Evolutionary conservation across 2,329 filamentous ascomycete genomes (phyloP).

Genomic region (Aquanectria penicillioides): DNA sequence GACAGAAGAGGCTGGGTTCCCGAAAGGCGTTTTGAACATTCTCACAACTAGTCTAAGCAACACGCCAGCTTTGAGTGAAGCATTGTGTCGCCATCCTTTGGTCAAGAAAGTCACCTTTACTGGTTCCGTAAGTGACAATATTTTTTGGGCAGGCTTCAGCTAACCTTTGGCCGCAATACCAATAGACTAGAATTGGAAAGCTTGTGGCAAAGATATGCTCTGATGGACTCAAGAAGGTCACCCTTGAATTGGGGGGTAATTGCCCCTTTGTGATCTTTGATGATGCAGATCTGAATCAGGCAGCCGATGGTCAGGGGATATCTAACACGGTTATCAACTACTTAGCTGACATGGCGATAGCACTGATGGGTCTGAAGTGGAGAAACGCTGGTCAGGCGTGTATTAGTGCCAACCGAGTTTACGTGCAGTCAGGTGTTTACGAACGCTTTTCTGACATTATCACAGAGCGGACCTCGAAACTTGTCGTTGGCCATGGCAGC

Average conservation of each 20-base stretch:
- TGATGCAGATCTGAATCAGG: conserved; percentile 74
- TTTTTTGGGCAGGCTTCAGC: too few species aligned
- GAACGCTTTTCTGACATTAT: conserved; percentile 45
- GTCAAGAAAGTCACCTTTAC: conserved; percentile 80
- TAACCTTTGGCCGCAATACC: too few species aligned
- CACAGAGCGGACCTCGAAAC: background rate
- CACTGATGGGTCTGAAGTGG: conserved; percentile 69
- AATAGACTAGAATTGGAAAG: conserved; percentile 75
- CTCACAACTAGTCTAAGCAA: conserved; percentile 56
- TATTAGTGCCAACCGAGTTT: conserved; percentile 69
- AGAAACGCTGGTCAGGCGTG: conserved; percentile 77
- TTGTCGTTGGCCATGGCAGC: conserved; percentile 20
- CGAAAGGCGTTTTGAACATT: conserved; percentile 73
- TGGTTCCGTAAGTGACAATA: too few species aligned
- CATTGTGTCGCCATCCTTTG: conserved; percentile 55
- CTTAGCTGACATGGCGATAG: background rate
- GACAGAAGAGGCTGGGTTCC: conserved; percentile 76
- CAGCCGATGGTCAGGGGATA: too few species aligned
- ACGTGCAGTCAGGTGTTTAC: conserved; percentile 68
- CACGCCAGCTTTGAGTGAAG: conserved; percentile 56
- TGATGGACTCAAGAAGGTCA: conserved; percentile 71
- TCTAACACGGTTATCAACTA: too few species aligned
- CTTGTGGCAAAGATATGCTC: conserved; percentile 70
- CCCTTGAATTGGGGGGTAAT: conserved; percentile 78
- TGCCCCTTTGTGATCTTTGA: conserved; percentile 73